These are phyloP conservation scores for Graphium sp. DNA, from an alignment of 2,329 filamentous ascomycete genomes.

Conservation along the genomic window DNA sequence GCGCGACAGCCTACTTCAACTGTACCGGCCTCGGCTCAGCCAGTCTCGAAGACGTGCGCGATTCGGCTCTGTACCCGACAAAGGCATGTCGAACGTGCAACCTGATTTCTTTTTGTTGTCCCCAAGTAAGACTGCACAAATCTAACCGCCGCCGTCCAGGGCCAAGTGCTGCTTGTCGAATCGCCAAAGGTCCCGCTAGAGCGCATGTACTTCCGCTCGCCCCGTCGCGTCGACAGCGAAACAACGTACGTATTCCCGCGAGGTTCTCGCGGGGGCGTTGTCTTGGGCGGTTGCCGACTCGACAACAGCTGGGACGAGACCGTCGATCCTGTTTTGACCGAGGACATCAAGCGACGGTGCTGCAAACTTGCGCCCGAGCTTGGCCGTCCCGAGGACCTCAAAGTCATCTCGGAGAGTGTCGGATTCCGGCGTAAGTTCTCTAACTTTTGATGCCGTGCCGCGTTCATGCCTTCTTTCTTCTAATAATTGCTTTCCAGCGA, in stretches of 20 bases:
- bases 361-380: conserved; percentile 16
- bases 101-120: no score
- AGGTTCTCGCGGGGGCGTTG: conserved; percentile 14
- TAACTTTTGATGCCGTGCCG: no score
- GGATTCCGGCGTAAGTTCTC: conserved; percentile 16
- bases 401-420: conserved; percentile 14
- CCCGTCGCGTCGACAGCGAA: conserved; percentile 19
- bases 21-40: conserved; percentile 59
- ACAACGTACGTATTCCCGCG: conserved; percentile 26
- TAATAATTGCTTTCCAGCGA: no score
- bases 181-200: conserved; percentile 18
- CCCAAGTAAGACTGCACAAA: no score
- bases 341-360: conserved; percentile 15
- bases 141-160: no score
- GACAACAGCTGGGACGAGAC: conserved; percentile 14
- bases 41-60: conserved; percentile 59
- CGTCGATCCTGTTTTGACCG: conserved; percentile 12
- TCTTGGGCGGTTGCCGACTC: conserved; percentile 15
- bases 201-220: conserved; percentile 23
- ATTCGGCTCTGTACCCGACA: conserved; percentile 49
- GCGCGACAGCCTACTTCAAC: conserved; percentile 48
- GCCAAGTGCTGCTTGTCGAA: conserved; percentile 16
- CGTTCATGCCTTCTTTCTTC: no score
- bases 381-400: conserved; percentile 14
- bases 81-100: no score